Evolutionary conservation across 352 stramenopile species (phyloP), one percentile per base, ranked within the genome.

Genomic region (Phytopythium cucurbitacearum): DNA sequence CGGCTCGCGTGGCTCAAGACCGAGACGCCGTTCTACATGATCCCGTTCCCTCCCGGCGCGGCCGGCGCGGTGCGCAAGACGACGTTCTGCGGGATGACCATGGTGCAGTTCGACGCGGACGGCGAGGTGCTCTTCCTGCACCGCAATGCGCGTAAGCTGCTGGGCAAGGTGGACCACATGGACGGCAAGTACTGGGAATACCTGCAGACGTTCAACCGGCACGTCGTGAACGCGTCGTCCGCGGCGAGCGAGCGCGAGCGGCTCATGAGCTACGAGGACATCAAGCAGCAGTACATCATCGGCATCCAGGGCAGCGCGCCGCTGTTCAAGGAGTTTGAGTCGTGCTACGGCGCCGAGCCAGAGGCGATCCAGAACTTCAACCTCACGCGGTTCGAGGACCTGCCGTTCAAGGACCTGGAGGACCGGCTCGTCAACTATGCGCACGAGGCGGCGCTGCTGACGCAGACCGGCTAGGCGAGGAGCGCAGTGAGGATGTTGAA

Each of bases 1-100:
- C 77, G 82, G 13, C 63, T 92, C 33, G 82, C 79, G 9, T 92
- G 82, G 79, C 73, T 90, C 60, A 92, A 90, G 55, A 69, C 71
- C 10, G 64, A 75, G 8, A 68, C 69, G 35, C 56, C 64, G 7
- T 93, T 78, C 43, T 67, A 77, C 51, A 89, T 89, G 77, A 69
- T 93, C 6, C 61, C 60, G 33, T 72, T 67, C 33, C 71, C 79
- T 3, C 73, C 76, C 5, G 80, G 57, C 2, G 56, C 71, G 9
- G 76, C 75, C 0, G 77, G 77, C 5, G 57, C 60, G 7, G 56
- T 70, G 40, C 48, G 69, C 2, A 69, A 72, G 16, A 67, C 64
- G 35, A 64, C 62, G 47, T 92, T 87, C 48, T 90, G 79, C 43
- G 80, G 82, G 44, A 79, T 83, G 63, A 85, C 76, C 32, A 93